Conservation (phyloP, 495 filamentous ascomycete genomes). For the Hypoxylon intermedium region DNA sequence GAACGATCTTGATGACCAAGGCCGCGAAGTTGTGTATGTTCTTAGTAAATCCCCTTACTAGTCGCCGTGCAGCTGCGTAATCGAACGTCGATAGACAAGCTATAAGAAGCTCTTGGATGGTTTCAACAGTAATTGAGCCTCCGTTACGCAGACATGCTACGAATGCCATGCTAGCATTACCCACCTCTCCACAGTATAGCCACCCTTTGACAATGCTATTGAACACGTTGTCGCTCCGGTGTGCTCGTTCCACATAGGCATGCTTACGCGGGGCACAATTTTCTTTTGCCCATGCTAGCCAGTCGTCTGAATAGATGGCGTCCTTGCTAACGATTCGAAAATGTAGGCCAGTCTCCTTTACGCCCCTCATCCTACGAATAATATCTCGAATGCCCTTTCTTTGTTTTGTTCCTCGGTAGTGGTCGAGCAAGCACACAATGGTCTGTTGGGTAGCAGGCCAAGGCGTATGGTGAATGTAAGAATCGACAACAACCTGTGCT, state of each 20-base stretch:
- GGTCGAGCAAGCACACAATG: conserved; percentile 59
- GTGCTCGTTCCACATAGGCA: conserved; percentile 40
- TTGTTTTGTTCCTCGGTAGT: conserved; percentile 57
- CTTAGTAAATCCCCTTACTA: conserved; percentile 40
- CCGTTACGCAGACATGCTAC: conserved; percentile 42
- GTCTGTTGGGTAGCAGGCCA: conserved; percentile 63
- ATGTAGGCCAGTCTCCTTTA: conserved; percentile 22
- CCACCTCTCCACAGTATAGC: conserved; percentile 45
- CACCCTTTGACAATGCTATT: conserved; percentile 49
- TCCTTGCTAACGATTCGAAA: conserved; percentile 25
- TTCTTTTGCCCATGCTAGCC: conserved; percentile 25
- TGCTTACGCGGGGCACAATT: conserved; percentile 30
- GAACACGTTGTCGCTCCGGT: conserved; percentile 34
- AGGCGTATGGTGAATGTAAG: conserved; percentile 54
- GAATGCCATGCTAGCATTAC: conserved; percentile 46
- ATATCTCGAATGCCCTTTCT: conserved; percentile 48
- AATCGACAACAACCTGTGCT: conserved; percentile 60
- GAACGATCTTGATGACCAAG: conserved; percentile 10
- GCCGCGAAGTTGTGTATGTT: conserved; percentile 26
- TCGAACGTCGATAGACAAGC: conserved; percentile 42
- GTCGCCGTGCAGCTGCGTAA: conserved; percentile 31
- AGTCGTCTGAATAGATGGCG: conserved; percentile 7
- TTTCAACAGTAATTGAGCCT: conserved; percentile 26
- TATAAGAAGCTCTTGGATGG: conserved; percentile 45
- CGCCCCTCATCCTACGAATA: conserved; percentile 50